Evolutionary conservation across 164 flowering plant species (phyloP), one percentile per base, ranked within the genome.

Genomic region (Saururus chinensis): DNA sequence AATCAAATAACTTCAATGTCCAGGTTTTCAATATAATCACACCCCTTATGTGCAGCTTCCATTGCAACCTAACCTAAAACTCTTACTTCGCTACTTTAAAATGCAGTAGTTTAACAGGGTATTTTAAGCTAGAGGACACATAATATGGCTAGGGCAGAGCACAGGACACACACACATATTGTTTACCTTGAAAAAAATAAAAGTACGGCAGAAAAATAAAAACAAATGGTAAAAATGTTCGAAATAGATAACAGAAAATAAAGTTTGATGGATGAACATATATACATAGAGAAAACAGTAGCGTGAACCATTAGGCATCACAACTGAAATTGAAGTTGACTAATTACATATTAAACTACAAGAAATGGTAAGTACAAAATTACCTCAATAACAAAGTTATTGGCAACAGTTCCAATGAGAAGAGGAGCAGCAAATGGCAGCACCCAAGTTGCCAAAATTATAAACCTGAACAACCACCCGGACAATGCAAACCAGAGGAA

Each of bases 401-500:
- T 93, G 58, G 99, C 91, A 64, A 87, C 68, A 59, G 86, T 71
- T n/a, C 92, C 84, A 58, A 93, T 76, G 60, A 90, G 86, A 69
- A 93, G 80, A 56, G 97, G 99, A 53, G 84, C 96, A 72, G 97
- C 96, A 70, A 93, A 65, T 51, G 99, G 99, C 22, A 93, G 76
- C 41, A 90, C 80, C 87, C 88, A 93, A 49, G 80, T 77, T 37
- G 85, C 88, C 30, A 88, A 79, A 68, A 88, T 79, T 71, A 93
- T 57, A 64, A 79, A 17, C 24, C 95, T 84, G 59, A 93, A 93
- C 59, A 90, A 68, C 99, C 99, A 93, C 60, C 99, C 99, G 60
- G 97, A 93, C 53, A 93, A 75, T 54, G 95, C 92, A 79, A 93
- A 85, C 97, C 97, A 90, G 25, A 88, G 70, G 80, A 93, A 88